Percentiles rank a stretch among this genome's conserved stretches.
phyloP scores from a whole-genome alignment of 2,329 filamentous ascomycete genomes.

The Anthostomella pinea region DNA sequence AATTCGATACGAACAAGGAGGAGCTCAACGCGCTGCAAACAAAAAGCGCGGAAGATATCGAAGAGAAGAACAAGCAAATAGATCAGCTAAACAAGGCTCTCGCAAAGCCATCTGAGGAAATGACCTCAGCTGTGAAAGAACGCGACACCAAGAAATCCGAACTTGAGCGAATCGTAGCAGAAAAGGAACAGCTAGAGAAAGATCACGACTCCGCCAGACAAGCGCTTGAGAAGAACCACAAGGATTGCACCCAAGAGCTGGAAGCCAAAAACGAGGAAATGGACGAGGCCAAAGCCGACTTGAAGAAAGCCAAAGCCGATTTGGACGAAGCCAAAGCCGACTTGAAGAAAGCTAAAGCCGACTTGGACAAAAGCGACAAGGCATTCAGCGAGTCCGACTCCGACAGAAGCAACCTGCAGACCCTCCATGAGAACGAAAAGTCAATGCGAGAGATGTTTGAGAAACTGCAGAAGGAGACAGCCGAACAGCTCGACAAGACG shows the following conservation, averaged over 20 bases:
- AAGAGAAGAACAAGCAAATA: neutral
- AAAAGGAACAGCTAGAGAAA: conserved; percentile 2
- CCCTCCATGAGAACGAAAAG: no score
- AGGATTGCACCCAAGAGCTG: neutral
- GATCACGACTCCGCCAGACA: neutral
- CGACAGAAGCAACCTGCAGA: neutral
- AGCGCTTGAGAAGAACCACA: neutral
- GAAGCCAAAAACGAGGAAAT: no score
- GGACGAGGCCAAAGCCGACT: neutral
- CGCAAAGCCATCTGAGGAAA: neutral
- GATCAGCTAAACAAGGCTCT: neutral
- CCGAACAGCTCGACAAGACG: no score
- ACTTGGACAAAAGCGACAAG: neutral
- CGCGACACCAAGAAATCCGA: neutral
- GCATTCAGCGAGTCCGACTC: neutral
- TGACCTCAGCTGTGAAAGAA: neutral
- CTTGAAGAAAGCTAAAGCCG: neutral
- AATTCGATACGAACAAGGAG: neutral
- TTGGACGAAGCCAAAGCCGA: no score
- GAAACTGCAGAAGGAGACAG: no score
- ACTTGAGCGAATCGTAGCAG: no score
- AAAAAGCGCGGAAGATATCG: neutral
- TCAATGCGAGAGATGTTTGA: no score
- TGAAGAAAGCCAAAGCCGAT: neutral
- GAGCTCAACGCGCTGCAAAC: conserved; percentile 2